Percentiles rank a stretch among this genome's conserved stretches.
These are phyloP conservation scores for Parathielavia appendiculata DNA, from an alignment of 495 filamentous ascomycete species.

Conservation along the genomic window DNA sequence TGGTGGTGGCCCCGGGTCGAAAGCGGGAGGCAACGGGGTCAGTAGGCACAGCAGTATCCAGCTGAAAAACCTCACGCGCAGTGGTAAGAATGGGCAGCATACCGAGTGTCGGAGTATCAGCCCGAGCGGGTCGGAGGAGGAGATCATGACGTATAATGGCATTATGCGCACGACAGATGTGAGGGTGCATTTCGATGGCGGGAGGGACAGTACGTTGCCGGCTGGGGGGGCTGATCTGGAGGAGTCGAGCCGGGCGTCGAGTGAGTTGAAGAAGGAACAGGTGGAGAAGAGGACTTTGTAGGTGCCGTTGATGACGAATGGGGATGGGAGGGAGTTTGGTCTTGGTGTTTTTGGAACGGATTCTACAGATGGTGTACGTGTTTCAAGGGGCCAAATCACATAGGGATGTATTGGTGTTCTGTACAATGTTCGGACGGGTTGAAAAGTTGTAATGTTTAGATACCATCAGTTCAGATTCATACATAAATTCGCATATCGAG, in stretches of 20 bases:
- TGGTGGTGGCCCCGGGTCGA: neutral
- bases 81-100: neutral
- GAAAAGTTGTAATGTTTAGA: too few species aligned
- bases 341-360: neutral
- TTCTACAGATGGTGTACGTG: too few species aligned
- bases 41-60: neutral
- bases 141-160: constrained; percentile 21
- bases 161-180: constrained; percentile 18
- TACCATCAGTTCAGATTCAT: too few species aligned
- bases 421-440: too few species aligned
- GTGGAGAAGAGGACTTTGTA: neutral
- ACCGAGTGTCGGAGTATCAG: constrained; percentile 14
- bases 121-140: constrained; percentile 16
- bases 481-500: too few species aligned
- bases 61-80: constrained; percentile 6
- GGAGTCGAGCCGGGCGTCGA: constrained; percentile 3
- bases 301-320: too few species aligned
- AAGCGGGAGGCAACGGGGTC: neutral
- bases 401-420: too few species aligned
- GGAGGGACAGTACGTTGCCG: neutral
- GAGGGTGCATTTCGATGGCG: constrained; percentile 8
- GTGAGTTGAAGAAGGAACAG: constrained; percentile 4
- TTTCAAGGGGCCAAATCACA: too few species aligned
- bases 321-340: neutral
- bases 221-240: neutral